Evolutionary conservation across 257 asterid species (phyloP).

Genomic region (Penstemon newberryi): DNA sequence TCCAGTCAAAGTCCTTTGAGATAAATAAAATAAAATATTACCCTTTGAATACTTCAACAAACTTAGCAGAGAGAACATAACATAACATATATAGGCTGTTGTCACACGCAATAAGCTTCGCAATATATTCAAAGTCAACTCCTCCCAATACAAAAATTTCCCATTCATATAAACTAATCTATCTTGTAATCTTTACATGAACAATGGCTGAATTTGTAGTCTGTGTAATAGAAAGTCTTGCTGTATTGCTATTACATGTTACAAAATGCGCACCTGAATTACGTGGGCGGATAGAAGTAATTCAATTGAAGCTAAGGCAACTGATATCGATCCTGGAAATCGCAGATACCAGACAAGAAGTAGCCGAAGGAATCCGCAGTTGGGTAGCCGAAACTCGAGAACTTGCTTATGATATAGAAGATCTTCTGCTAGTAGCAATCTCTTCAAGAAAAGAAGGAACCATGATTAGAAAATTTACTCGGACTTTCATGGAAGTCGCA

Average conservation of each 20-base stretch:
- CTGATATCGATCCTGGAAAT: conserved; percentile 45
- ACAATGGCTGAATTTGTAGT: conserved; percentile 43
- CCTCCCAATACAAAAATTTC: not conserved
- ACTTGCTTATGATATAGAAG: conserved; percentile 48
- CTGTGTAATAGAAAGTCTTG: conserved; percentile 32
- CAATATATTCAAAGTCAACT: conserved; percentile 22
- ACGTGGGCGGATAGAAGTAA: conserved; percentile 34
- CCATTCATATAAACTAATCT: no score
- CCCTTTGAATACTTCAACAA: conserved; percentile 1
- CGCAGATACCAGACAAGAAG: conserved; percentile 48
- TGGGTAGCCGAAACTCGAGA: conserved; percentile 55
- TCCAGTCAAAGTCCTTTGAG: not conserved
- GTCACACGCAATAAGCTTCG: not conserved
- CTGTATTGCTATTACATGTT: conserved; percentile 31
- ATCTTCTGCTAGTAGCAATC: conserved; percentile 34
- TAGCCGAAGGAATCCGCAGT: conserved; percentile 37
- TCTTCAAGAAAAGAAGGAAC: conserved; percentile 25
- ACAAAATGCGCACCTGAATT: conserved; percentile 29
- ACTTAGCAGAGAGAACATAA: not conserved
- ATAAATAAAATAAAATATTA: not conserved
- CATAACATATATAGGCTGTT: not conserved
- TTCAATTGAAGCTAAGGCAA: conserved; percentile 43
- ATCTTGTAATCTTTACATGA: no score
- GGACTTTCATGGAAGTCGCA: conserved; percentile 31
- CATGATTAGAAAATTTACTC: conserved; percentile 18